Evolutionary conservation across 1,139 yeast genomes (phyloP).

Genomic region (Geotrichum reessii): DNA sequence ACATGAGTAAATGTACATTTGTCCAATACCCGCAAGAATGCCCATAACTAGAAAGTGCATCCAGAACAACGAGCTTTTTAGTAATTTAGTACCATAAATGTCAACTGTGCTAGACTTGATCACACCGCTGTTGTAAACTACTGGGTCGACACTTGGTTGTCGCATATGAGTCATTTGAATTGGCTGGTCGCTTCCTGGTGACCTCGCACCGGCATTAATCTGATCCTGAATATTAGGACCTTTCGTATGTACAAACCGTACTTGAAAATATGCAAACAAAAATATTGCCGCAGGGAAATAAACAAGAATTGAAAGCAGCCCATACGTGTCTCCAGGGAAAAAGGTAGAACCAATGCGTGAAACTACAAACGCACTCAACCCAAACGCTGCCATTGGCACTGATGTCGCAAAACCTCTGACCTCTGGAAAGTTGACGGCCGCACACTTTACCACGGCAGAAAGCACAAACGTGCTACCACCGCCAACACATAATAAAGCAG

Average conservation of each 20-base stretch:
- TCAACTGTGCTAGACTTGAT: background rate
- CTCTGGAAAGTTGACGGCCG: slow-evolving; percentile 35
- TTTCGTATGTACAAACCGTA: slow-evolving; percentile 21
- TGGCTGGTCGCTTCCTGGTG: background rate
- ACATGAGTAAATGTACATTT: slow-evolving; percentile 61
- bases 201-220: background rate
- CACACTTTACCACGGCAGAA: slow-evolving; percentile 33
- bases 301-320: slow-evolving; percentile 29
- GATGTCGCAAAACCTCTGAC: slow-evolving; percentile 35
- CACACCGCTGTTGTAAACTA: background rate
- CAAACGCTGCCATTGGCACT: slow-evolving; percentile 36
- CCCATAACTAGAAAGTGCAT: slow-evolving; percentile 45
- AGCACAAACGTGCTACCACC: slow-evolving; percentile 33
- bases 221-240: background rate
- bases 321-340: slow-evolving; percentile 33
- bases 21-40: slow-evolving; percentile 61
- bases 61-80: slow-evolving; percentile 30
- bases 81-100: background rate
- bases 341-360: slow-evolving; percentile 28
- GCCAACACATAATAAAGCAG: slow-evolving; percentile 29
- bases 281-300: slow-evolving; percentile 29
- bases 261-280: slow-evolving; percentile 28
- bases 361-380: slow-evolving; percentile 36
- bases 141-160: background rate
- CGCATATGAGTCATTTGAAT: background rate